These are phyloP conservation scores for Clarireedia paspali DNA, from an alignment of 2,329 filamentous ascomycete genomes.

Conservation along the genomic window DNA sequence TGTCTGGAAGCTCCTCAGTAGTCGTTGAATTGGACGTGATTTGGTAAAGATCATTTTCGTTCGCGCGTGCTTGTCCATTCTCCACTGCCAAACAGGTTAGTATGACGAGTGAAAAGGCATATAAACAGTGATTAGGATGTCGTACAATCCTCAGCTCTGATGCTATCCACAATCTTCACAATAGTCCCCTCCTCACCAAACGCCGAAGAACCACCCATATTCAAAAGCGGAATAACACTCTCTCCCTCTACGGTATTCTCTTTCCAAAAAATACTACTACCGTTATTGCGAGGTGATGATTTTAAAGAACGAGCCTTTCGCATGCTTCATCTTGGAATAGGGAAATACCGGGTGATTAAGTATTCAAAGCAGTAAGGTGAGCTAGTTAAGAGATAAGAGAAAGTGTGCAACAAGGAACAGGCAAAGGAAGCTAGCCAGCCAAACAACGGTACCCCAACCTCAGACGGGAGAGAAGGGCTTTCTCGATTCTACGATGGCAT, in stretches of 20 bases:
- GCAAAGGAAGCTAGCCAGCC: no score
- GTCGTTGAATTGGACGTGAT: background rate
- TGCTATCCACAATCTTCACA: background rate
- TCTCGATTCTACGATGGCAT: no score
- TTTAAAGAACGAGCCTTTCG: background rate
- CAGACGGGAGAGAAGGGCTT: no score
- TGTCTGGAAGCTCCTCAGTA: background rate
- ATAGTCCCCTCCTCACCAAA: background rate
- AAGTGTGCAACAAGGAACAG: no score
- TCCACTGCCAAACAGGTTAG: background rate
- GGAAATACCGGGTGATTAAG: no score
- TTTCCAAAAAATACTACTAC: background rate
- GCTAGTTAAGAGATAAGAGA: no score
- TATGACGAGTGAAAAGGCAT: background rate
- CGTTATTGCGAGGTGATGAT: background rate
- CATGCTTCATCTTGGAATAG: background rate
- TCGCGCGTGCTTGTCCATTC: background rate
- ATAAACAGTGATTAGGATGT: background rate
- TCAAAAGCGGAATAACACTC: conserved; percentile 2
- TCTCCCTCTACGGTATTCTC: background rate
- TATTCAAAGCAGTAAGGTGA: no score
- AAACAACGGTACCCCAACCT: no score
- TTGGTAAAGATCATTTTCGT: background rate
- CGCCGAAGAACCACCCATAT: background rate
- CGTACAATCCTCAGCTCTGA: background rate